These are phyloP conservation scores for Piper longum DNA, from an alignment of 164 flowering plant species.

Conservation along the genomic window DNA sequence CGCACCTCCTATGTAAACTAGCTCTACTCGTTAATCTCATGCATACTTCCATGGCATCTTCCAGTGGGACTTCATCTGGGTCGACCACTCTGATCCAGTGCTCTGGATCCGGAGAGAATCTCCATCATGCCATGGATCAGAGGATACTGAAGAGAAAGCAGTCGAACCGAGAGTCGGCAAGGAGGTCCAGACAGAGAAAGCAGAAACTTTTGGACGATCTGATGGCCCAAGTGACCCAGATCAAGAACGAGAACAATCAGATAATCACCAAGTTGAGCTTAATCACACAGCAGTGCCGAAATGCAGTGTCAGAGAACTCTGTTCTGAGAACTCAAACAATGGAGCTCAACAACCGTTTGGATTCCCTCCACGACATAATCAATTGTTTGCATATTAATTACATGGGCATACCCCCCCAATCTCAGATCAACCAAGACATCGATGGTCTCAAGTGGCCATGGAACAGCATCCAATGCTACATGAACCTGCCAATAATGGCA, in stretches of 20 bases:
- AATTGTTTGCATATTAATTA: slow-evolving; percentile 12
- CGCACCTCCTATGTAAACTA: background rate
- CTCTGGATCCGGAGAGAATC: slow-evolving; percentile 29
- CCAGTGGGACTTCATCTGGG: slow-evolving; percentile 43
- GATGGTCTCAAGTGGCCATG: slow-evolving; percentile 20
- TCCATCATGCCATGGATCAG: slow-evolving; percentile 36
- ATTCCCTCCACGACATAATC: slow-evolving; percentile 55
- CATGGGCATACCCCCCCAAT: background rate
- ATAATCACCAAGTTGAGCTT: slow-evolving; percentile 31
- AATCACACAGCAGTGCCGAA: slow-evolving; percentile 37
- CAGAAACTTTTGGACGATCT: slow-evolving; percentile 79
- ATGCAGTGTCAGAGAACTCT: slow-evolving; percentile 52
- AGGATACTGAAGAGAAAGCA: slow-evolving; percentile 69
- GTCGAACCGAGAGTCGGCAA: slow-evolving; percentile 86
- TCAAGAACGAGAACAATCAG: slow-evolving; percentile 47
- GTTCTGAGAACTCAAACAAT: slow-evolving; percentile 49
- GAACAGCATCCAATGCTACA: slow-evolving; percentile 6
- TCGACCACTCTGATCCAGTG: slow-evolving; percentile 20
- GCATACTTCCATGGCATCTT: slow-evolving; percentile 21
- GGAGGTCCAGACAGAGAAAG: slow-evolving; percentile 70
- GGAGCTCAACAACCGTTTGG: slow-evolving; percentile 50
- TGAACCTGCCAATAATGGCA: slow-evolving; percentile 8
- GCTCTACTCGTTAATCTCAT: background rate
- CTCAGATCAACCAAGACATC: slow-evolving; percentile 4
- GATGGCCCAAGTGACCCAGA: slow-evolving; percentile 31